phyloP scores from a whole-genome alignment of 2,329 filamentous ascomycete genomes.

The Chrysoporthe deuterocubensis region DNA sequence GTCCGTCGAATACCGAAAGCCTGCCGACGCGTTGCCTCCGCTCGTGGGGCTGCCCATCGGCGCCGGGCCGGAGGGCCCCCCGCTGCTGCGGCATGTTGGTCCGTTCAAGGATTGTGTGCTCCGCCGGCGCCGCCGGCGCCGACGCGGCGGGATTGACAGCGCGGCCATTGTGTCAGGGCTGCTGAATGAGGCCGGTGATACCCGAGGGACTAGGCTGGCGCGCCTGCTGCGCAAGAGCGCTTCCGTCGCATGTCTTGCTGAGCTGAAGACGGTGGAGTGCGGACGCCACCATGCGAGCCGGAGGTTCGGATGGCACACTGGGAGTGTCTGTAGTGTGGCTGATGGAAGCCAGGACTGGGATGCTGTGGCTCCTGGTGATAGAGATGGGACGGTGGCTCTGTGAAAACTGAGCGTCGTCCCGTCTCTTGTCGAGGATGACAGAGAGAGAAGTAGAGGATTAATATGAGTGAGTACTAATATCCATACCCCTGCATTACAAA shows the following conservation, averaged over 20 bases:
- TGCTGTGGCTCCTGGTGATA: not conserved
- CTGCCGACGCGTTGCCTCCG: constrained; percentile 23
- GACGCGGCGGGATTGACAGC: not conserved
- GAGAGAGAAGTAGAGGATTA: not conserved
- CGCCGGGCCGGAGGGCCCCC: constrained; percentile 45
- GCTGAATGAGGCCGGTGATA: not conserved
- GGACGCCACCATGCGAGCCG: not conserved
- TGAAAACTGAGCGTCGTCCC: not conserved
- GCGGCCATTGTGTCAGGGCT: constrained; percentile 11
- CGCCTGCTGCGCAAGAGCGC: constrained; percentile 16
- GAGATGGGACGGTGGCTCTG: not conserved
- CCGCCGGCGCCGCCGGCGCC: constrained; percentile 6
- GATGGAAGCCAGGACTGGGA: not conserved
- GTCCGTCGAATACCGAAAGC: constrained; percentile 19
- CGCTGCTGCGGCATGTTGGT: constrained; percentile 37
- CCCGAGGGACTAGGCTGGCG: not conserved
- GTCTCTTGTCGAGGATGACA: not conserved
- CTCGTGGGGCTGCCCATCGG: constrained; percentile 46
- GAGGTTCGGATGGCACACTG: not conserved
- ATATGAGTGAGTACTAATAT: not conserved
- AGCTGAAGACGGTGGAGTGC: not conserved
- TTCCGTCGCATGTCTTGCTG: constrained; percentile 15
- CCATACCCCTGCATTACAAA: not conserved
- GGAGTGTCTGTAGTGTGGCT: not conserved
- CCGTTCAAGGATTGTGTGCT: constrained; percentile 37